A percentile compares a stretch with the other conserved stretches of the same genome.
Evolutionary conservation across 257 asterid species (phyloP).

Genomic region (Buddleja alternifolia): DNA sequence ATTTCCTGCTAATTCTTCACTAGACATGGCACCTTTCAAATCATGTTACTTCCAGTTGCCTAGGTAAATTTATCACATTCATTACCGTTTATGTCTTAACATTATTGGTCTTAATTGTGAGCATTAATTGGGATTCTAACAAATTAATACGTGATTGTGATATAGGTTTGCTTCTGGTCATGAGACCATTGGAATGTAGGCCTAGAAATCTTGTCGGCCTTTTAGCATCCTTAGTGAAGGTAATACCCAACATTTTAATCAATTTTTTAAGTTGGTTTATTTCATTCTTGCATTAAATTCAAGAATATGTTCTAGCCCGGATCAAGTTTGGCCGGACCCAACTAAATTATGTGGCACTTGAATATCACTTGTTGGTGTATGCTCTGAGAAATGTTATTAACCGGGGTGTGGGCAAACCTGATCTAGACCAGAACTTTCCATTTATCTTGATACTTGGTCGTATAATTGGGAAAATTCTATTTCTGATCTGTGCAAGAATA

Average conservation of each 20-base stretch:
- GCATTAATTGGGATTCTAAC: constrained; percentile 18
- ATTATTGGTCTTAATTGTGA: background rate
- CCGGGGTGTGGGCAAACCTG: too few species aligned
- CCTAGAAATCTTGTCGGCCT: constrained; percentile 42
- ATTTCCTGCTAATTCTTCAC: constrained; percentile 41
- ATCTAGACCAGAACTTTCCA: too few species aligned
- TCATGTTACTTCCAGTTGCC: constrained; percentile 71
- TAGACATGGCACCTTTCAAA: constrained; percentile 63
- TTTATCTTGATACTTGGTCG: constrained; percentile 34
- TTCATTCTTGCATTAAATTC: background rate
- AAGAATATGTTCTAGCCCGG: too few species aligned
- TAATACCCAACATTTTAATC: constrained; percentile 29
- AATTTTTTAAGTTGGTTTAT: constrained; percentile 9
- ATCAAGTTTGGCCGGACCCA: too few species aligned
- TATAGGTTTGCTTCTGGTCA: constrained; percentile 72
- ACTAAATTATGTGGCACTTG: too few species aligned
- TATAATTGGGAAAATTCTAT: too few species aligned
- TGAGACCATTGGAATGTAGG: constrained; percentile 74
- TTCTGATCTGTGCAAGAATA: too few species aligned
- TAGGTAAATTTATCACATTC: constrained; percentile 39
- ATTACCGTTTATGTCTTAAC: constrained; percentile 1
- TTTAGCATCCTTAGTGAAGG: constrained; percentile 49
- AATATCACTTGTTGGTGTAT: too few species aligned
- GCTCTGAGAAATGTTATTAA: too few species aligned
- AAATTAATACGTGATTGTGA: constrained; percentile 19